Evolutionary conservation across 805 yeast genomes (phyloP), one percentile per base, ranked within the genome.

Genomic region (Yamadazyma sp.): DNA sequence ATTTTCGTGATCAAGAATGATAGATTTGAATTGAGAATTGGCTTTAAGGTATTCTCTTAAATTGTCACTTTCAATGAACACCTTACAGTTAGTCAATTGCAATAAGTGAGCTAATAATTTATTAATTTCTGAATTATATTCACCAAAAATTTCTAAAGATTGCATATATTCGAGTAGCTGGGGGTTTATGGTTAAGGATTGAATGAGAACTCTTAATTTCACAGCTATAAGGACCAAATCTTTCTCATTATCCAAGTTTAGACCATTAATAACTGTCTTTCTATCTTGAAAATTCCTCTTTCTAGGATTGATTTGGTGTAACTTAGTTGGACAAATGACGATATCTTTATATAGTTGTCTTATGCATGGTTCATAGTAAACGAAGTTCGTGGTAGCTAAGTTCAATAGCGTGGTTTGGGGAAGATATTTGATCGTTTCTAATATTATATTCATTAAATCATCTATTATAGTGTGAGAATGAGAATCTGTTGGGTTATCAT

Each of bases 351-450:
- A 65, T 23, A 65, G 44, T 30, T 56, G 45, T 14, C 37, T 30
- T 28, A 55, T 34, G 35, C 65, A 59, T 10, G 66, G 66, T 31
- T 52, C 44, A 41, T 65, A 65, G 36, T 61, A 59, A 20, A 45
- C 43, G 42, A 40, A 65, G 45, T 62, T 64, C 18, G 70, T 61
- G 16, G 46, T 47, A 1, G 69, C 55, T 12, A 65, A 50, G 28
- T 54, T 59, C 18, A 59, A 18, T 12, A 62, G 49, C 30, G 50
- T 52, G 31, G 57, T 56, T 38, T 62, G 67, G 10, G 32, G 31
- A 5, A 36, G 31, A 19, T 33, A 42, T 19, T 26, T 35, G 10
- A 34, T 8, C 14, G 14, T 25, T 12, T 25, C 13, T 7, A 25
- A 13, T 25, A 28, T n/a, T n/a, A n/a, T n/a, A n/a, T n/a, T n/a